Evolutionary conservation across 164 flowering plant species (phyloP).

Genomic region (Dillenia turbinata): DNA sequence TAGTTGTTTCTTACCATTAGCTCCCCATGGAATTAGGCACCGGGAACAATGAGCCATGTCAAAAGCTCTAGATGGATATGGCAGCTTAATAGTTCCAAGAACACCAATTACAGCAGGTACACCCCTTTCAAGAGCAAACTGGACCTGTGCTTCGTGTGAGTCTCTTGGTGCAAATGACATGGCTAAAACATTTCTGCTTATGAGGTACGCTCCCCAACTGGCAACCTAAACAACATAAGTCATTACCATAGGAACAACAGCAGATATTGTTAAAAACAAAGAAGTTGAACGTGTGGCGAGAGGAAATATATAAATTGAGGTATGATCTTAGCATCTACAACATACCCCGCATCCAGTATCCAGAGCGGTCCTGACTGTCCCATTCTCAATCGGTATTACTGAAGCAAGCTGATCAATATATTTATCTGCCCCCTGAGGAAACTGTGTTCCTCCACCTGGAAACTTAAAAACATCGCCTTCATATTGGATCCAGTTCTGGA

Average conservation of each 20-base stretch:
- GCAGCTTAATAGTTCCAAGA: constrained; percentile 73
- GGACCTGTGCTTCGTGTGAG: constrained; percentile 90
- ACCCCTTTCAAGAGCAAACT: constrained; percentile 93
- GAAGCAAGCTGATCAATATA: constrained; percentile 84
- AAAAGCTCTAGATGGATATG: constrained; percentile 85
- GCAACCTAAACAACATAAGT: constrained; percentile 57
- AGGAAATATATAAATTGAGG: background rate
- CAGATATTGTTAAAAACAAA: background rate
- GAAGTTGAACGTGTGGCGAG: background rate
- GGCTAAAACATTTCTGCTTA: constrained; percentile 78
- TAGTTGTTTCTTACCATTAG: constrained; percentile 51
- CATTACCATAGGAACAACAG: background rate
- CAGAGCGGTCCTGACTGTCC: constrained; percentile 82
- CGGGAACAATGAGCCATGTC: constrained; percentile 98
- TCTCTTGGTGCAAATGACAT: constrained; percentile 98
- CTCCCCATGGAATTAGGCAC: constrained; percentile 87
- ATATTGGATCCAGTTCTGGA: constrained; percentile 93
- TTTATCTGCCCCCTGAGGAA: constrained; percentile 89
- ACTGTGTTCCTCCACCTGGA: constrained; percentile 96
- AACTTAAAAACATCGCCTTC: constrained; percentile 87
- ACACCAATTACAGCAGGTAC: constrained; percentile 96
- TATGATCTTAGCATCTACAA: background rate
- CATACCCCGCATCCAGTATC: constrained; percentile 98
- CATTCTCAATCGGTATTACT: constrained; percentile 71
- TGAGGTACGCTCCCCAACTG: constrained; percentile 92